phyloP scores from a whole-genome alignment of 2,329 filamentous ascomycete species.

The Didymellaceae sp. region DNA sequence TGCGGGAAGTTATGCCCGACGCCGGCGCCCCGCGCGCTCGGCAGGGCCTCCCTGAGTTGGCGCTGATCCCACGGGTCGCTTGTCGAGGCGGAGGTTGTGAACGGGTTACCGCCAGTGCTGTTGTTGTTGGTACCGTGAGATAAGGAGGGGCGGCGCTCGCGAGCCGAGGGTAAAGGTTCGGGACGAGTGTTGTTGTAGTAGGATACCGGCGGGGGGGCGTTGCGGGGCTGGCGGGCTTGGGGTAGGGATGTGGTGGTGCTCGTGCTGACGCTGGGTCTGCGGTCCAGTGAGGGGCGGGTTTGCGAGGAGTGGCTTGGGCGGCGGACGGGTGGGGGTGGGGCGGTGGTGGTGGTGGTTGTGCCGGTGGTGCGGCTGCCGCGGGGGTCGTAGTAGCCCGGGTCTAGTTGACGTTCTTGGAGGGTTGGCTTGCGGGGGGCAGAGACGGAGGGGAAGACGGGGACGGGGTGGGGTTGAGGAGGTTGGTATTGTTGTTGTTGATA shows the following conservation, averaged over 20 bases:
- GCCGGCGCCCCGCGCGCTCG: constrained; percentile 14
- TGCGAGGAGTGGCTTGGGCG: constrained; percentile 2
- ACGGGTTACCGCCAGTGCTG: constrained; percentile 10
- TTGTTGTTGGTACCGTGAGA: constrained; percentile 20
- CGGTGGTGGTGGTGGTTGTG: not conserved
- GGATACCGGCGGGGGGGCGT: not conserved
- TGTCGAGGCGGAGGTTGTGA: not conserved
- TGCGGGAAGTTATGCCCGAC: constrained; percentile 16
- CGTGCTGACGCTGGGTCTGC: not conserved
- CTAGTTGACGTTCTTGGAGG: constrained; percentile 32
- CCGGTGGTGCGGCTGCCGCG: constrained; percentile 22
- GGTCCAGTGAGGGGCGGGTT: not conserved
- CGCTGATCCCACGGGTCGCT: constrained; percentile 37
- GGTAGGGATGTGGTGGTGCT: not conserved
- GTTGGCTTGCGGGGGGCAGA: not conserved
- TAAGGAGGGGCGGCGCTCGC: not conserved
- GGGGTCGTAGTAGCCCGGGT: constrained; percentile 32
- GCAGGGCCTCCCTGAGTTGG: constrained; percentile 26
- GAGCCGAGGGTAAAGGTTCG: not conserved
- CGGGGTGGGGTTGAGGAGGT: no score
- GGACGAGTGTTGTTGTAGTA: not conserved
- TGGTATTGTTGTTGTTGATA: constrained; percentile 19
- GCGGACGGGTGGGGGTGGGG: not conserved
- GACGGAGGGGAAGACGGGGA: no score
- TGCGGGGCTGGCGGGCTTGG: not conserved